Evolutionary conservation across 2,329 filamentous ascomycete genomes (phyloP), one percentile per base, ranked within the genome.

Genomic region (Monilinia fructicola): DNA sequence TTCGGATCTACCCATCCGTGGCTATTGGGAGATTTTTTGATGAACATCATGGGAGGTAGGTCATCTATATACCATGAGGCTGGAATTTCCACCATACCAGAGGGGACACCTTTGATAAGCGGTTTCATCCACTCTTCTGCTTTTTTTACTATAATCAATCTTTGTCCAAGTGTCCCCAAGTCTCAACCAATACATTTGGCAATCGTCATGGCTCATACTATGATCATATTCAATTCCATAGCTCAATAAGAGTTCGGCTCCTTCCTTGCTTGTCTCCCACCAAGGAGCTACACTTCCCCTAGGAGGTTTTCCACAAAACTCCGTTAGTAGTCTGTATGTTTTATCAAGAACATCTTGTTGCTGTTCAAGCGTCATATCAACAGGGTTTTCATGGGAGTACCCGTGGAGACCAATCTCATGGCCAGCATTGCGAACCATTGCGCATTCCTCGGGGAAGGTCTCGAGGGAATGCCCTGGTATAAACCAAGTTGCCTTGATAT

Each of bases 271-370:
- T 0, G 85, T 87, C 74, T 92, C 90, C 90, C 89, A 93, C 81
- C 85, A 93, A 0, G 90, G 90, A 0, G 89, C 90, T 0, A 92
- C 90, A 50, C 84, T 88, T 0, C 90, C 90, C 0, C 88, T 80
- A 0, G 90, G 90, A 0, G 87, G 87, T 77, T 91, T 91, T 7
- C 90, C 87, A 52, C 84, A 85, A 73, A 93, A 90, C 0, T 89
- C 85, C 0, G 86, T 91, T 44, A 92, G 82, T 77, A 92, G 82
- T 28, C 84, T 83, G 74, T 88, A 91, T 23, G 89, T 91, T 77
- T 91, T 91, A 73, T 90, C 87, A 7, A 94, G 82, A 21, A 93
- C 87, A 67, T 90, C 89, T 18, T 83, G 84, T 76, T 93, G 90
- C 78, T 93, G 90, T 74, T 92, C 89, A 1, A 90, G 75, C 0